Base-by-base conservation (phyloP, 1,284 basidiomycete genomes). In the Trichosporon asahii region DNA sequence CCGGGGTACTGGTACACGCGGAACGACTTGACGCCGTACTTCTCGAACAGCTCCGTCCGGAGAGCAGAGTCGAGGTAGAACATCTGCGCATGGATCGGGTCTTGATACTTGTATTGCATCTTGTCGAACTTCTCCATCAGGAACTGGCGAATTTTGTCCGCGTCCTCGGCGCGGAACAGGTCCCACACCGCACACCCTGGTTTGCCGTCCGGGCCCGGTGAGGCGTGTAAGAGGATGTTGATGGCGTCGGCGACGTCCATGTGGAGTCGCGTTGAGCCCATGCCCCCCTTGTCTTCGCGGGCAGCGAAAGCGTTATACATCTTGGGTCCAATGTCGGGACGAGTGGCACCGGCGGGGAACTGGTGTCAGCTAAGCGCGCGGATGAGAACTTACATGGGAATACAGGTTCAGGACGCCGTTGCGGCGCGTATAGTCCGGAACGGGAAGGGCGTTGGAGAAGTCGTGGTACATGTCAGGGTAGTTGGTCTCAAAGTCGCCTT, bases 171-270 rank as follows among this genome's bases (percentile, higher is more conserved):
- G 31, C 89, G 88, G 85, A 90, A 98, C 63, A 98, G 86, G 78
- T 97, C 94, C 95, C 95, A 98, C 0, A 90, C 91, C 0, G 95
- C 95, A 73, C 88, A 90, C 1, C 95, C 95, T 0, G 88, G 87
- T 14, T 85, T 83, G 7, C 90, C 90, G 73, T 91, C 88, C 0
- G 87, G 85, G 3, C 87, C 87, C 1, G 82, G 76, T 6, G 89
- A 86, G 8, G 93, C 88, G 80, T 90, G 89, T 9, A 92, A 88
- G 91, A 98, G 94, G 75, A 97, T 88, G 81, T 98, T 98, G 72
- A 97, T 85, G 1, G 94, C 94, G 77, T 98, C 95, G 0, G 95
- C 94, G 87, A 96, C 94, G 82, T 98, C 95, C 93, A 96, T 95
- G 79, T 98, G 95, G 66, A 98, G 82, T 64, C 93, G 86, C 2